A percentile compares a stretch with the other conserved stretches of the same genome.
Evolutionary conservation across 73 alveolate species (phyloP).

Genomic region (Paramecium primaurelia): DNA sequence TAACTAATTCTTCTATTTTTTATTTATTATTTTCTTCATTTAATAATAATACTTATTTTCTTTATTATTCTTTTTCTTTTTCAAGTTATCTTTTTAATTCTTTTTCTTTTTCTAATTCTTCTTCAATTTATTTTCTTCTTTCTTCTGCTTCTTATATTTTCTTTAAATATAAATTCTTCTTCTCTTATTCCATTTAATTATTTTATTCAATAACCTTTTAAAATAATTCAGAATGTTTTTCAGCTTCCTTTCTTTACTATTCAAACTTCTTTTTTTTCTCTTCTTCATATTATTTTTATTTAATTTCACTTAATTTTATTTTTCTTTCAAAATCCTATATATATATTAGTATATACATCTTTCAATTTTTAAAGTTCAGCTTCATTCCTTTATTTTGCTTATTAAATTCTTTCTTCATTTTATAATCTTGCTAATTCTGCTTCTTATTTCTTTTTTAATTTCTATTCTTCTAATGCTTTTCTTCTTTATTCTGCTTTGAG

Average conservation of each 20-base stretch:
- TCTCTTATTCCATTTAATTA: background rate
- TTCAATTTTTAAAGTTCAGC: background rate
- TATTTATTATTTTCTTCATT: background rate
- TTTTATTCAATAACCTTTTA: background rate
- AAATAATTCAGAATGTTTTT: background rate
- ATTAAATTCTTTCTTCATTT: background rate
- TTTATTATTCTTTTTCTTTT: background rate
- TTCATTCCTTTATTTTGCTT: slow-evolving; percentile 9
- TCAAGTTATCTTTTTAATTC: background rate
- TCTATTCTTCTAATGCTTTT: background rate
- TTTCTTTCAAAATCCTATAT: background rate
- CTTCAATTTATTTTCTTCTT: background rate
- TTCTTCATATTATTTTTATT: background rate
- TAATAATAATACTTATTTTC: background rate
- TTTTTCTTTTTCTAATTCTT: background rate
- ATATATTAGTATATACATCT: background rate
- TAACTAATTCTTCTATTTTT: slow-evolving; percentile 11
- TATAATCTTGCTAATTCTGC: background rate
- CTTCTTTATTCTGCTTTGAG: background rate
- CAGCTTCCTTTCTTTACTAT: background rate
- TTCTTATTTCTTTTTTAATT: background rate
- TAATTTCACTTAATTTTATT: background rate
- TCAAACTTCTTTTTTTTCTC: background rate
- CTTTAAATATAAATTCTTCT: background rate
- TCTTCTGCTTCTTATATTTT: background rate